Conservation (phyloP, 2,329 filamentous ascomycete species). For the Ophiostoma sp. region DNA sequence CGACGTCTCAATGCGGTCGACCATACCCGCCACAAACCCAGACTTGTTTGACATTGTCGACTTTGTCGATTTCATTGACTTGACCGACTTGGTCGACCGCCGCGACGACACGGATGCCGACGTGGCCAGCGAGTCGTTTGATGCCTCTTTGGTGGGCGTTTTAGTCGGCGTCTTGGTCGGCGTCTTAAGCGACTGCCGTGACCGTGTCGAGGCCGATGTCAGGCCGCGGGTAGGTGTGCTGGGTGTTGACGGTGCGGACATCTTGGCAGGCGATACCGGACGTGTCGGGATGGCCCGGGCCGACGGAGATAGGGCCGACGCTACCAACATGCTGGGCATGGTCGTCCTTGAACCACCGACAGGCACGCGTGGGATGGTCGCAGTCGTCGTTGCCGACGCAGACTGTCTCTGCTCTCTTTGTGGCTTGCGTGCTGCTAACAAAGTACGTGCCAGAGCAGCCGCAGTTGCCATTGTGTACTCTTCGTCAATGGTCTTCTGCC, state of each 20-base stretch:
- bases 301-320: background rate
- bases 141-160: background rate
- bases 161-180: conserved; percentile 7
- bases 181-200: conserved; percentile 5
- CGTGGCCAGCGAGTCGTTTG: conserved; percentile 11
- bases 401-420: background rate
- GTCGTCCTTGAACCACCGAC: background rate
- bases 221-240: no score
- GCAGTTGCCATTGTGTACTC: conserved; percentile 17
- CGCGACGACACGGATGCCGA: background rate
- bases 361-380: background rate
- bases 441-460: conserved; percentile 12
- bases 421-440: conserved; percentile 7
- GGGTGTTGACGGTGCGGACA: no score
- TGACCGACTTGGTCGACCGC: background rate
- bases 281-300: conserved; percentile 7
- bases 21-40: conserved; percentile 47
- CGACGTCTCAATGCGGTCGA: conserved; percentile 47
- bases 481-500: background rate
- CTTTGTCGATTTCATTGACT: conserved; percentile 29
- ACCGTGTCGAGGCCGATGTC: no score
- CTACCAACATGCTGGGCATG: background rate
- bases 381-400: background rate
- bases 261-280: conserved; percentile 1
- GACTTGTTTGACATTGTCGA: conserved; percentile 17